Percentiles rank a stretch among this genome's conserved stretches.
Conservation (phyloP, 768 basidiomycete species). For the Macrolepiota fuliginosa region DNA sequence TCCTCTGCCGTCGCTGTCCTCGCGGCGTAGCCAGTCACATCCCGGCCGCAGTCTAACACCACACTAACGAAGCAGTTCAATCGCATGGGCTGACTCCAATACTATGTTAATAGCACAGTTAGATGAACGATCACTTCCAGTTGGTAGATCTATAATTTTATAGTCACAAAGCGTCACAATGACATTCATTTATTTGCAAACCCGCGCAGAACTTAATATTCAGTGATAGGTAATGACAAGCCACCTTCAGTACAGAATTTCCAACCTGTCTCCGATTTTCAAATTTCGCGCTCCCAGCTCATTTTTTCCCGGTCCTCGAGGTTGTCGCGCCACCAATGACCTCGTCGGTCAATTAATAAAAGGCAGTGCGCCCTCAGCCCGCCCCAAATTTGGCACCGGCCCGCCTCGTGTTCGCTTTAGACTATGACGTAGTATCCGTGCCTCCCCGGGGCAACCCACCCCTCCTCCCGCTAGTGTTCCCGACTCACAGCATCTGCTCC, state of each 20-base stretch:
- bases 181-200: neutral
- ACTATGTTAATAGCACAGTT: neutral
- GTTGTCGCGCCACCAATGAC: neutral
- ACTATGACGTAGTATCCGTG: constrained; percentile 6
- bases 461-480: neutral
- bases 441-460: neutral
- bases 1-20: neutral
- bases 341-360: neutral
- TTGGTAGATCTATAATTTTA: neutral
- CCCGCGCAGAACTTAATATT: neutral
- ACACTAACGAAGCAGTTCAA: constrained; percentile 3
- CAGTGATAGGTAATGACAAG: neutral
- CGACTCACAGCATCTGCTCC: constrained; percentile 8
- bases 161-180: neutral
- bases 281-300: neutral
- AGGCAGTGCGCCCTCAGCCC: neutral
- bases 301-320: neutral
- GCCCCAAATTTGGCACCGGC: neutral
- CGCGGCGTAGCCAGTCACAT: neutral
- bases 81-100: neutral
- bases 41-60: constrained; percentile 7
- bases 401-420: constrained; percentile 12
- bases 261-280: neutral
- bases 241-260: neutral
- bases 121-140: neutral